Conservation (phyloP, 371 early-diverging fungal genomes). For the Parasitella parasitica region DNA sequence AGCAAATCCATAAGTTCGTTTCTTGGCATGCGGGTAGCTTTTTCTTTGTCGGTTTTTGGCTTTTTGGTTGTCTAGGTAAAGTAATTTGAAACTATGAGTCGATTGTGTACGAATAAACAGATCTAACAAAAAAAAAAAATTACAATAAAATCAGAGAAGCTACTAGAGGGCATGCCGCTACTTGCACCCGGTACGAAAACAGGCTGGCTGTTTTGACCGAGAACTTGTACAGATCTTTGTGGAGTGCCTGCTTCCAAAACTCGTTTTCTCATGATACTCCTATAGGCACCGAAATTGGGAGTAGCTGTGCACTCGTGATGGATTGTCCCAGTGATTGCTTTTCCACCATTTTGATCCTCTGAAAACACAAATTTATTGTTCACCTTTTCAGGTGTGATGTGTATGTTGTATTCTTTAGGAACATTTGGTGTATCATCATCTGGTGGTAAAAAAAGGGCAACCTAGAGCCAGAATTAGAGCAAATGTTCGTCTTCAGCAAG, state of each 20-base stretch:
- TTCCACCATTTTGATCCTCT: constrained; percentile 53
- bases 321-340: constrained; percentile 64
- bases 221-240: constrained; percentile 56
- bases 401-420: constrained; percentile 77
- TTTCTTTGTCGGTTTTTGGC: constrained; percentile 53
- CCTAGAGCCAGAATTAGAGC: constrained; percentile 18
- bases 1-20: constrained; percentile 83
- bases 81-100: neutral
- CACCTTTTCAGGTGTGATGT: constrained; percentile 65
- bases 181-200: constrained; percentile 60
- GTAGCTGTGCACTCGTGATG: constrained; percentile 82
- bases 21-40: constrained; percentile 81
- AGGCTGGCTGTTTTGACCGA: constrained; percentile 56
- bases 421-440: constrained; percentile 50
- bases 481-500: too few species aligned
- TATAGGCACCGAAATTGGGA: constrained; percentile 68
- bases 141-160: constrained; percentile 59
- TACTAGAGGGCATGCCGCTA: constrained; percentile 53
- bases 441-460: constrained; percentile 65
- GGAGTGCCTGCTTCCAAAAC: constrained; percentile 57
- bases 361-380: constrained; percentile 79
- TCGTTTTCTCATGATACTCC: constrained; percentile 76
- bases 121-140: neutral
- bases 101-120: neutral
- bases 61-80: constrained; percentile 34